Evolutionary conservation across 495 filamentous ascomycete genomes (phyloP).

Genomic region (Xylaria intraflava): DNA sequence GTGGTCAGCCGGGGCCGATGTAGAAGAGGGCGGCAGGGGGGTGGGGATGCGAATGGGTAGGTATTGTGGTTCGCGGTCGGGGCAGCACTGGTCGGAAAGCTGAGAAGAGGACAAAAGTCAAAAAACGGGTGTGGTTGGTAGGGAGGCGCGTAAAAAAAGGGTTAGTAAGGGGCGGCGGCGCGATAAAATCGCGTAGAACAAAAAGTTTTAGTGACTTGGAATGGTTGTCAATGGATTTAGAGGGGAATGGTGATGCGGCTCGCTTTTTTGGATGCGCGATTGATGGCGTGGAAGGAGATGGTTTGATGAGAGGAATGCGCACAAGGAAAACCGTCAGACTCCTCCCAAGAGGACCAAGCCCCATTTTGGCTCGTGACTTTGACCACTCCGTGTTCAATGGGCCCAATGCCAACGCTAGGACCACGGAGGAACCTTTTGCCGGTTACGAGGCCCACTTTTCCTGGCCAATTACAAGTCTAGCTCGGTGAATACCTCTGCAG

Average conservation of each 20-base stretch:
- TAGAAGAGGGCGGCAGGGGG: slow-evolving; percentile 13
- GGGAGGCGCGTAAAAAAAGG: slow-evolving; percentile 15
- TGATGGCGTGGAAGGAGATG: slow-evolving; percentile 37
- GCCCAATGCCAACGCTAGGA: slow-evolving; percentile 1
- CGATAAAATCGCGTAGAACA: slow-evolving; percentile 37
- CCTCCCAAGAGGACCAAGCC: slow-evolving; percentile 11
- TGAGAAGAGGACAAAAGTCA: slow-evolving; percentile 10
- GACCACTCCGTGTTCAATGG: slow-evolving; percentile 4
- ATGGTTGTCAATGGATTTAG: slow-evolving; percentile 46
- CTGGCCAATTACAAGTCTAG: neutral
- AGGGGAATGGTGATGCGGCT: slow-evolving; percentile 42
- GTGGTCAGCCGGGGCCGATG: slow-evolving; percentile 19
- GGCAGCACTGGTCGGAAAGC: slow-evolving; percentile 11
- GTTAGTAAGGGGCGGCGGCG: slow-evolving; percentile 18
- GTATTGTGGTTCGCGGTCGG: slow-evolving; percentile 21
- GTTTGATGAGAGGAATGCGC: slow-evolving; percentile 49
- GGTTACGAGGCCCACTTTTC: neutral
- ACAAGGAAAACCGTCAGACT: slow-evolving; percentile 27
- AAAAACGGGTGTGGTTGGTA: slow-evolving; percentile 5
- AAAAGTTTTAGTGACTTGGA: slow-evolving; percentile 37
- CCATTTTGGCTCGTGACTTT: slow-evolving; percentile 12
- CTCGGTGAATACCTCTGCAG: no score
- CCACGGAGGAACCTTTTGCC: slow-evolving; percentile 12
- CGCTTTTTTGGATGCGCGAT: slow-evolving; percentile 49
- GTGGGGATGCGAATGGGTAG: slow-evolving; percentile 19